These are phyloP conservation scores for Fomitopsis serialis DNA, from an alignment of 768 basidiomycete species.

Conservation along the genomic window DNA sequence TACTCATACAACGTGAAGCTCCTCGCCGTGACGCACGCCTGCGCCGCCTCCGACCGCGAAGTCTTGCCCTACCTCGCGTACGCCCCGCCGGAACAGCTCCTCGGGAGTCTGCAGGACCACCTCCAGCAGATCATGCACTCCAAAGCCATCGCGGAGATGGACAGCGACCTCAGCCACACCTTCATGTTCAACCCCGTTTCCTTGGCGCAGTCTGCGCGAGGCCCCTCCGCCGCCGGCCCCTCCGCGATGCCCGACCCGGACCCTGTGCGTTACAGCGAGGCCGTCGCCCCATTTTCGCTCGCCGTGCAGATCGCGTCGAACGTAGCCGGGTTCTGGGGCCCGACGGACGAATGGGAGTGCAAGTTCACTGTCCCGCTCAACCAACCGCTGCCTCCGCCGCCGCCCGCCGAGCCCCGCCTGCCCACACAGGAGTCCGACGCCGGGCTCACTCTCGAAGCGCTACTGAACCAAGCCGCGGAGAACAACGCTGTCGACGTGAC, in stretches of 20 bases:
- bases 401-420: not conserved
- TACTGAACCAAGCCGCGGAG: conserved; percentile 41
- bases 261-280: conserved; percentile 38
- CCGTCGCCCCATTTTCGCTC: conserved; percentile 59
- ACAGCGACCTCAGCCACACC: conserved; percentile 25
- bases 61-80: conserved; percentile 77
- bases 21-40: conserved; percentile 44
- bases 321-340: conserved; percentile 60
- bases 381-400: not conserved
- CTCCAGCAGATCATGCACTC: conserved; percentile 9
- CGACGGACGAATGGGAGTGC: conserved; percentile 71
- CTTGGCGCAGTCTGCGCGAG: not conserved
- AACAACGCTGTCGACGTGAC: conserved; percentile 15
- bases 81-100: conserved; percentile 45
- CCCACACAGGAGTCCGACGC: not conserved
- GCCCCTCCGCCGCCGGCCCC: not conserved
- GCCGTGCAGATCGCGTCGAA: conserved; percentile 68
- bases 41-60: conserved; percentile 34
- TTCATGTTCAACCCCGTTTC: conserved; percentile 48
- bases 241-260: conserved; percentile 20
- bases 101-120: conserved; percentile 25
- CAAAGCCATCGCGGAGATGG: conserved; percentile 14
- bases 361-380: conserved; percentile 35
- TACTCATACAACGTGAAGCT: conserved; percentile 64
- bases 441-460: conserved; percentile 33